These are phyloP conservation scores for Boechera divaricarpa DNA, from an alignment of 345 rosid genomes.

Conservation along the genomic window DNA sequence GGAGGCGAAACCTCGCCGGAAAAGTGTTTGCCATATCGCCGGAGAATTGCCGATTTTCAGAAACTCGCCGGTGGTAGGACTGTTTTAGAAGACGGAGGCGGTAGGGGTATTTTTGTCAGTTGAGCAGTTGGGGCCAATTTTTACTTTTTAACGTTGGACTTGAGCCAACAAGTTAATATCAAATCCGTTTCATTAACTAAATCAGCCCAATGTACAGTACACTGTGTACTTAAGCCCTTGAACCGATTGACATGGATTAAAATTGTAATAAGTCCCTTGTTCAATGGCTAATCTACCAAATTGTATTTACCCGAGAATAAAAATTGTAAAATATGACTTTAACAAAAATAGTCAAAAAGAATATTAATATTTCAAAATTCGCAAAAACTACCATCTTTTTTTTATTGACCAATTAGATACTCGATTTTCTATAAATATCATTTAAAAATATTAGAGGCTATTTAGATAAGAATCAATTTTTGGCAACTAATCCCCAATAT, in stretches of 20 bases:
- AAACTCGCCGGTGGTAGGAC: constrained; percentile 63
- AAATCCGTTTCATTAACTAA: too few species aligned
- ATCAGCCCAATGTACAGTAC: not conserved
- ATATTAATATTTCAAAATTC: not conserved
- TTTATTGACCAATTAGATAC: too few species aligned
- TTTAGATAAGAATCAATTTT: too few species aligned
- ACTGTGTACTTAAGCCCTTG: not conserved
- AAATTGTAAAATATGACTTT: not conserved
- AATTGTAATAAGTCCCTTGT: not conserved
- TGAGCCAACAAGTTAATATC: not conserved
- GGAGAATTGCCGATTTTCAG: constrained; percentile 64
- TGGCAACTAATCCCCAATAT: too few species aligned
- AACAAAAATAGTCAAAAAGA: too few species aligned
- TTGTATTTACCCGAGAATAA: not conserved
- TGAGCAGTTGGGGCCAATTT: not conserved
- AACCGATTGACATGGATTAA: not conserved
- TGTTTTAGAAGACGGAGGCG: constrained; percentile 47
- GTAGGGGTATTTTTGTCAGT: constrained; percentile 35
- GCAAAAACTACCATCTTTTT: too few species aligned
- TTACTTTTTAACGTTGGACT: not conserved
- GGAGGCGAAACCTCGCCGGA: constrained; percentile 87
- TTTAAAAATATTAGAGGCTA: too few species aligned
- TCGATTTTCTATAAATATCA: too few species aligned
- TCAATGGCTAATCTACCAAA: not conserved
- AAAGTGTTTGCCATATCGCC: constrained; percentile 61